A percentile compares a stretch with the other conserved stretches of the same genome.
Evolutionary conservation across 2,329 filamentous ascomycete genomes (phyloP).

Genomic region (Sclerotinia glacialis): DNA sequence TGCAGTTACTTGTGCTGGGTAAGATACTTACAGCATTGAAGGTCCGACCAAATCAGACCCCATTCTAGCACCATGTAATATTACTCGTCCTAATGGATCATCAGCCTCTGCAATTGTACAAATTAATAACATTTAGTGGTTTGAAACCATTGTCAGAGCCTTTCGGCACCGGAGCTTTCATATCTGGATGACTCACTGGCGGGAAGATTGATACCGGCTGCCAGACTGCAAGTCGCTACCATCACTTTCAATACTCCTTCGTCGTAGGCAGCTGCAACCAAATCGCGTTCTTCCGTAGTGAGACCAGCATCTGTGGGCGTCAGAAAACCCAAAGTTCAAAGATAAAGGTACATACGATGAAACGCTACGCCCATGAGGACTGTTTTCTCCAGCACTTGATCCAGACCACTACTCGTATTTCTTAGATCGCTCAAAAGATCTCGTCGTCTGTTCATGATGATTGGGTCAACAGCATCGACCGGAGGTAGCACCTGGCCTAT

Average conservation of each 20-base stretch:
- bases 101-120: not conserved
- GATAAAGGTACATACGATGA: slow-evolving; percentile 55
- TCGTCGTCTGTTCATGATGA: slow-evolving; percentile 55
- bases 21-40: slow-evolving; percentile 60
- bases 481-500: slow-evolving; percentile 65
- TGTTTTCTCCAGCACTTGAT: slow-evolving; percentile 62
- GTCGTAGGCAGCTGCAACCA: slow-evolving; percentile 70
- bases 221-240: slow-evolving; percentile 74
- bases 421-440: slow-evolving; percentile 66
- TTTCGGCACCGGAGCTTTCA: too few species aligned
- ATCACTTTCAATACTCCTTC: slow-evolving; percentile 65
- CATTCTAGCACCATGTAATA: slow-evolving; percentile 73
- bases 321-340: not conserved
- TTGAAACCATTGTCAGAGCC: not conserved
- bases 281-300: slow-evolving; percentile 71
- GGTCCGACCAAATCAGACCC: slow-evolving; percentile 73
- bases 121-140: not conserved
- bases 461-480: slow-evolving; percentile 43
- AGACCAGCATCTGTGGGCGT: slow-evolving; percentile 54
- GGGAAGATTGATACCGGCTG: slow-evolving; percentile 77
- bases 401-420: slow-evolving; percentile 63
- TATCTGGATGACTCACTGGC: slow-evolving; percentile 47
- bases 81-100: slow-evolving; percentile 52
- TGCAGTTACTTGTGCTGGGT: not conserved
- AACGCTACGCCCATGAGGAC: slow-evolving; percentile 68